phyloP scores from a whole-genome alignment of 176 grass and related monocot genomes.

The Triticum dicoccoides region DNA sequence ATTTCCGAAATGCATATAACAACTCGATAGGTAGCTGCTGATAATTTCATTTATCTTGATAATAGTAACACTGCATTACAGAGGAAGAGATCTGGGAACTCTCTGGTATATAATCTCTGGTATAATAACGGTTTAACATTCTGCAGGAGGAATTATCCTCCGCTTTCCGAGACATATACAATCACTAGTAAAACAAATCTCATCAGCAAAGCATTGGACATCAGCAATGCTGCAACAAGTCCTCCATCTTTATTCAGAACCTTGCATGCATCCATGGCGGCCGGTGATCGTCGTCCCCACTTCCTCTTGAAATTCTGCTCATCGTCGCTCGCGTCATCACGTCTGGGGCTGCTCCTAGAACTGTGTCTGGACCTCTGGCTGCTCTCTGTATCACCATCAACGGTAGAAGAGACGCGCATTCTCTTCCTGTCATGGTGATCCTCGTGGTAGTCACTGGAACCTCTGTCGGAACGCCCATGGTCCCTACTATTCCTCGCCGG shows the following conservation, averaged over 20 bases:
- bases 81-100: not conserved
- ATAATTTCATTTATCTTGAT: not conserved
- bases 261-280: not conserved
- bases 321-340: slow-evolving; percentile 42
- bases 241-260: slow-evolving; percentile 12
- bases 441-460: not conserved
- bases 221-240: not conserved
- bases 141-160: not conserved
- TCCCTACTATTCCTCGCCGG: not conserved
- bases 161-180: slow-evolving; percentile 15
- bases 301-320: slow-evolving; percentile 54
- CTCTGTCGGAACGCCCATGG: slow-evolving; percentile 14
- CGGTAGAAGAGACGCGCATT: slow-evolving; percentile 1
- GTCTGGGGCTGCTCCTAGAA: slow-evolving; percentile 26
- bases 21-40: too few relatives aligned
- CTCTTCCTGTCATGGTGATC: slow-evolving; percentile 35
- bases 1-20: too few relatives aligned
- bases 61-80: not conserved
- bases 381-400: not conserved
- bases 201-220: not conserved
- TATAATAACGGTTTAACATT: not conserved
- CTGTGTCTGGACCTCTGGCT: slow-evolving; percentile 13
- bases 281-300: slow-evolving; percentile 28
- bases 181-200: not conserved
- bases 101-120: not conserved